These are phyloP conservation scores for Xylaria multiplex DNA, from an alignment of 2,329 filamentous ascomycete species.

Conservation along the genomic window DNA sequence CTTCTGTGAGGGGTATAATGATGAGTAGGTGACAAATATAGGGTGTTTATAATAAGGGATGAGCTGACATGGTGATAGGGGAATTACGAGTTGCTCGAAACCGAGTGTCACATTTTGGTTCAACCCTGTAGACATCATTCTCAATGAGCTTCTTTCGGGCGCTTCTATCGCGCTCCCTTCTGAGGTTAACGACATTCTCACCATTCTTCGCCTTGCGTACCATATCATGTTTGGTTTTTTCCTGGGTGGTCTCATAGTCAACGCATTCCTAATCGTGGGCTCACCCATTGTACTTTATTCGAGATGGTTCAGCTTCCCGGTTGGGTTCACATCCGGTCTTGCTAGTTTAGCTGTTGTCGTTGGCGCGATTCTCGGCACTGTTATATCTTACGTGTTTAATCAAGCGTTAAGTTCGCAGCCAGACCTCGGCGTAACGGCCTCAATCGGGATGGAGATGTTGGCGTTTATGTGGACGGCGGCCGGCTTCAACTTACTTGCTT, in stretches of 20 bases:
- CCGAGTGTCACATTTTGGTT: constrained; percentile 85
- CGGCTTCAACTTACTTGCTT: constrained; percentile 73
- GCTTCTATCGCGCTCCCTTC: constrained; percentile 84
- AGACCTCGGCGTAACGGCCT: constrained; percentile 79
- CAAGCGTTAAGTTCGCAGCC: constrained; percentile 77
- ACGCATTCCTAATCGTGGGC: constrained; percentile 76
- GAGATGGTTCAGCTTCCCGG: constrained; percentile 71
- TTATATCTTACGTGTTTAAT: constrained; percentile 84
- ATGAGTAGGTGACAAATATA: constrained; percentile 57
- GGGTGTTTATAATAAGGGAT: neutral
- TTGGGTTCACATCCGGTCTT: constrained; percentile 74
- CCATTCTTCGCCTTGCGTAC: constrained; percentile 77
- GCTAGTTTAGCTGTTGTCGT: constrained; percentile 74
- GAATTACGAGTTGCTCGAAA: constrained; percentile 78
- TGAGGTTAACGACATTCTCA: constrained; percentile 76
- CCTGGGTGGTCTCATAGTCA: constrained; percentile 74
- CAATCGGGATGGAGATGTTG: constrained; percentile 79
- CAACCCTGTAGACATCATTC: constrained; percentile 84
- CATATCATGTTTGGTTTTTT: constrained; percentile 92
- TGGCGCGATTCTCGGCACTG: constrained; percentile 79
- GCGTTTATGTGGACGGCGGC: constrained; percentile 90
- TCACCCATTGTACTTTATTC: constrained; percentile 65
- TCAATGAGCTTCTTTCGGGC: constrained; percentile 81
- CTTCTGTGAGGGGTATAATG: constrained; percentile 86
- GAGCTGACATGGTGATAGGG: constrained; percentile 64